Evolutionary conservation across 352 stramenopile species (phyloP).

Genomic region (Pythium monospermum): DNA sequence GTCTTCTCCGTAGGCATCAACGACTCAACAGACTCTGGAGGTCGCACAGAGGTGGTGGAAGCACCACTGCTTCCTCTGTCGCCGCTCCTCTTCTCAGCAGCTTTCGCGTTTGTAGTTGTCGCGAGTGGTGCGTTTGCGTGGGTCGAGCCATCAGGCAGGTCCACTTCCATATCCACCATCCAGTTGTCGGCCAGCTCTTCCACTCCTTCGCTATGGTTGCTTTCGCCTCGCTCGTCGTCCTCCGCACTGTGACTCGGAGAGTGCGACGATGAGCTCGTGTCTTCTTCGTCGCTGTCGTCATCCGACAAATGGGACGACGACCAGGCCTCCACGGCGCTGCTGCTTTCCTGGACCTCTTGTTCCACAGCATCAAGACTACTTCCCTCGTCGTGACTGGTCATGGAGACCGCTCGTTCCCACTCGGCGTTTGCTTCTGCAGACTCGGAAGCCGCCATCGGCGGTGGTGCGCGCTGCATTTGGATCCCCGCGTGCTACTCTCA

Average conservation of each 20-base stretch:
- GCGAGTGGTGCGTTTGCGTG: not conserved
- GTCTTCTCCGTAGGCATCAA: no score
- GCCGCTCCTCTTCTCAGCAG: no score
- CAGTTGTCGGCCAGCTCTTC: constrained; percentile 8
- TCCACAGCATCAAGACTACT: not conserved
- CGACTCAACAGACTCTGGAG: no score
- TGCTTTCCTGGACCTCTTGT: not conserved
- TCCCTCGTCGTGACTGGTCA: not conserved
- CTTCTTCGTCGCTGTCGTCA: constrained; percentile 19
- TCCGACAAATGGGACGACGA: constrained; percentile 18
- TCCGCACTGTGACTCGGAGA: constrained; percentile 8
- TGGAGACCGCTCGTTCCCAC: not conserved
- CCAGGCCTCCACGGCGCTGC: constrained; percentile 10
- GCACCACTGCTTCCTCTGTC: no score
- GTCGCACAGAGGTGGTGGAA: no score
- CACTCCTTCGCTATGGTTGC: not conserved
- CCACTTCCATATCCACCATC: constrained; percentile 9
- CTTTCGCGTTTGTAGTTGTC: no score
- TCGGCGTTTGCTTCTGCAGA: not conserved
- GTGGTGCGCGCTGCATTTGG: not conserved
- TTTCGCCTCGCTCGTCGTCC: constrained; percentile 8
- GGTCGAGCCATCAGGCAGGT: constrained; percentile 6
- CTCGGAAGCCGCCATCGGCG: no score
- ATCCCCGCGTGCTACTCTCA: not conserved
- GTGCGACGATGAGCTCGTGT: constrained; percentile 7